Evolutionary conservation across 1,139 yeast species (phyloP).

Genomic region (Citeromyces siamensis): DNA sequence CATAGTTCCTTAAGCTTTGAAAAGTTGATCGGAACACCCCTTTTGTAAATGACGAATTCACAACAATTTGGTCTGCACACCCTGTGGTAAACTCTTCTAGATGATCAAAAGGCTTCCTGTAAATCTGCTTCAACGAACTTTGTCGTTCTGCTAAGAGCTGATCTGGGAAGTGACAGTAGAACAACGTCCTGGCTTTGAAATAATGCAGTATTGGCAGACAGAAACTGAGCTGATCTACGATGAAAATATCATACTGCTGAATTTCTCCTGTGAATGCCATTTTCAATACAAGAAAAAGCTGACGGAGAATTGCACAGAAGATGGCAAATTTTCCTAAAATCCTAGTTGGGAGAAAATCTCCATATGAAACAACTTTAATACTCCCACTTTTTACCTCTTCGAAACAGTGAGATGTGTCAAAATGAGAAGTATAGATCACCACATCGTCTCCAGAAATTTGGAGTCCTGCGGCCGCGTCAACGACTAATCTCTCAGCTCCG

Average conservation of each 20-base stretch:
- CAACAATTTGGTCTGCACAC: slow-evolving; percentile 68
- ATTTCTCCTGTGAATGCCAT: slow-evolving; percentile 39
- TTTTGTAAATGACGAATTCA: slow-evolving; percentile 78
- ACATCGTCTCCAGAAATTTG: slow-evolving; percentile 60
- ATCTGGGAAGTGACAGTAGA: slow-evolving; percentile 97
- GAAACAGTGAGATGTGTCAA: slow-evolving; percentile 77
- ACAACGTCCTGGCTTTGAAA: slow-evolving; percentile 44
- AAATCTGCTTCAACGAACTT: slow-evolving; percentile 42
- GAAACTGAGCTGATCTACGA: slow-evolving; percentile 83
- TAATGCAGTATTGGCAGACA: slow-evolving; percentile 65
- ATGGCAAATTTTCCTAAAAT: slow-evolving; percentile 60
- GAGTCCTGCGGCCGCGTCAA: slow-evolving; percentile 87
- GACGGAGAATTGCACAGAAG: slow-evolving; percentile 75
- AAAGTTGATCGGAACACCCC: slow-evolving; percentile 59
- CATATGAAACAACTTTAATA: slow-evolving; percentile 58
- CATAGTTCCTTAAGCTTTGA: slow-evolving; percentile 15
- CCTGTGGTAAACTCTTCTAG: slow-evolving; percentile 76
- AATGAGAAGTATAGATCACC: slow-evolving; percentile 75
- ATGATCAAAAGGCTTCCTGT: slow-evolving; percentile 72
- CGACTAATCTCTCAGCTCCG: slow-evolving; percentile 93
- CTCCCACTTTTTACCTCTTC: slow-evolving; percentile 61
- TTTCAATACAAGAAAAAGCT: slow-evolving; percentile 46
- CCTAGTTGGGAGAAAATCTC: slow-evolving; percentile 72
- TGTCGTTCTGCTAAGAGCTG: slow-evolving; percentile 56
- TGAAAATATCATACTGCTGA: slow-evolving; percentile 48